Conservation (phyloP, 2,329 filamentous ascomycete genomes). For the Rachicladosporium sp. region DNA sequence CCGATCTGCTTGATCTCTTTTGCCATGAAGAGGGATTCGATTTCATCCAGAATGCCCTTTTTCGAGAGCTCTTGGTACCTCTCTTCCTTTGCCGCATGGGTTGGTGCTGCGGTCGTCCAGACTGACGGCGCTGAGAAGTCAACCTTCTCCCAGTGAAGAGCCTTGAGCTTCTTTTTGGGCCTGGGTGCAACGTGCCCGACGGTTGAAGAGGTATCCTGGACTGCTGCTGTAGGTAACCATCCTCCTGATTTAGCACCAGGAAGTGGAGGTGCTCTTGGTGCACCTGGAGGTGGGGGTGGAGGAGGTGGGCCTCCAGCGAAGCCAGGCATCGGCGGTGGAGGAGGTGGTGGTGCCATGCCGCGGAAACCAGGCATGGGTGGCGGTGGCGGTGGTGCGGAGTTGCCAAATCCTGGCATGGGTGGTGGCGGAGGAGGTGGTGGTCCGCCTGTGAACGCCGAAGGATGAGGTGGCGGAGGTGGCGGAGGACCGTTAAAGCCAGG, state of each 20-base stretch:
- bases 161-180: conserved; percentile 99
- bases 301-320: conserved; percentile 39
- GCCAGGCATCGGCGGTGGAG: conserved; percentile 38
- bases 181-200: conserved; percentile 67
- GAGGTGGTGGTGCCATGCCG: conserved; percentile 30
- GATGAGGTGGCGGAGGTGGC: conserved; percentile 23
- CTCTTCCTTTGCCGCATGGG: conserved; percentile 80
- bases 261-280: conserved; percentile 54
- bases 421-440: conserved; percentile 26
- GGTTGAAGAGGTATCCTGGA: conserved; percentile 42
- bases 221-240: conserved; percentile 56
- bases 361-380: conserved; percentile 31
- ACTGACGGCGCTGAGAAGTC: conserved; percentile 84
- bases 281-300: conserved; percentile 41
- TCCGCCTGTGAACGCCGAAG: conserved; percentile 14
- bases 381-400: conserved; percentile 21
- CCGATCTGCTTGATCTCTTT: conserved; percentile 90
- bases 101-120: conserved; percentile 78
- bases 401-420: conserved; percentile 34
- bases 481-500: conserved; percentile 34
- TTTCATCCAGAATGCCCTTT: conserved; percentile 92
- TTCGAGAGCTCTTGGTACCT: conserved; percentile 88
- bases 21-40: conserved; percentile 93
- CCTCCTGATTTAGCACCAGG: conserved; percentile 50
- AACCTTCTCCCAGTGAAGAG: conserved; percentile 97